These are phyloP conservation scores for Mycena pura DNA, from an alignment of 768 basidiomycete genomes.

Conservation along the genomic window DNA sequence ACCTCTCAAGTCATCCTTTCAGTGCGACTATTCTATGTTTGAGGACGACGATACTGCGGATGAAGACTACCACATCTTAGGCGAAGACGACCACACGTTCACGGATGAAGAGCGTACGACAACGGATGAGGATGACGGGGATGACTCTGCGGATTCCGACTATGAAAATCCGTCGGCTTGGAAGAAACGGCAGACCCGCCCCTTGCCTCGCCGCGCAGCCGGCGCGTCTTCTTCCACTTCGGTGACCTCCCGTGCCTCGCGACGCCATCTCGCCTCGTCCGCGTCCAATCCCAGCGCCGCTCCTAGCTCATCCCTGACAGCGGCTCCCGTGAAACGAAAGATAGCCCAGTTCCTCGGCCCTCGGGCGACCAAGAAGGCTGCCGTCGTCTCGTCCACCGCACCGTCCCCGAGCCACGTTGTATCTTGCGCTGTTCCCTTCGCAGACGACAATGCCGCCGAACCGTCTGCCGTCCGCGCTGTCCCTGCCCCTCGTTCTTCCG, in stretches of 20 bases:
- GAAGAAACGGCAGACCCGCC: background rate
- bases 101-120: too few relatives aligned
- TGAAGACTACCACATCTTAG: too few relatives aligned
- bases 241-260: background rate
- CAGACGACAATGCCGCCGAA: background rate
- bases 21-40: too few relatives aligned
- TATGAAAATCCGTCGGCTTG: background rate
- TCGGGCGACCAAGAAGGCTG: conserved; percentile 1
- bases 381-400: background rate
- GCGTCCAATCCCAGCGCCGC: background rate
- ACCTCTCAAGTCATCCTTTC: background rate
- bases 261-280: background rate
- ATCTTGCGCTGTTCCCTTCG: background rate
- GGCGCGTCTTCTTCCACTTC: background rate
- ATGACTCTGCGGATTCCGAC: background rate
- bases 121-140: background rate
- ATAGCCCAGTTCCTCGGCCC: background rate
- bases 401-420: too few relatives aligned
- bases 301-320: too few relatives aligned
- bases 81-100: background rate
- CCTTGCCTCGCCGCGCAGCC: background rate
- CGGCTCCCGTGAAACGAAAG: conserved; percentile 5
- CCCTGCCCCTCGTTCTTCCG: background rate
- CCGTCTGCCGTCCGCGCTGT: background rate
- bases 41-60: background rate